Evolutionary conservation across 225 moss, liverwort and hornwort genomes (phyloP).

Genomic region (Neckera pumila): DNA sequence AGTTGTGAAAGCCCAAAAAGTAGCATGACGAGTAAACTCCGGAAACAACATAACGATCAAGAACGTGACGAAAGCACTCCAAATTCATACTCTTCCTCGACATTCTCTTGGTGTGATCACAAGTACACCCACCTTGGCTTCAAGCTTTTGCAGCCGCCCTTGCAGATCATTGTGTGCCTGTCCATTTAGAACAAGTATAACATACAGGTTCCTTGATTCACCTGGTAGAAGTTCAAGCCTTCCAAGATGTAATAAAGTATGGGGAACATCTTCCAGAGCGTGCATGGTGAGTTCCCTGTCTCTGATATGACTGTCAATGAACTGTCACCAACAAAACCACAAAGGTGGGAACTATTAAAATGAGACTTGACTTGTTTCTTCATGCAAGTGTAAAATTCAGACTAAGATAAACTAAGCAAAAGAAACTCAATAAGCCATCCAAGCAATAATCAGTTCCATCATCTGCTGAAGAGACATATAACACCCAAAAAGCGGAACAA

Average conservation of each 20-base stretch:
- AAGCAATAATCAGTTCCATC: not conserved
- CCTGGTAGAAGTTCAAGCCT: constrained; percentile 77
- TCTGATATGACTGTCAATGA: constrained; percentile 70
- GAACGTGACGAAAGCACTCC: not conserved
- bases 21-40: not conserved
- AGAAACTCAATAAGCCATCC: not conserved
- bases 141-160: constrained; percentile 77
- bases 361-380: not conserved
- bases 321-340: constrained; percentile 36
- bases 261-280: constrained; percentile 73
- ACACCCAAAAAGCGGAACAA: not conserved
- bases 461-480: not conserved
- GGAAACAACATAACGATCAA: not conserved
- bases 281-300: constrained; percentile 78
- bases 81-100: not conserved
- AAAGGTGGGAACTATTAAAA: not conserved
- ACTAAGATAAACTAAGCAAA: not conserved
- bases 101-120: not conserved
- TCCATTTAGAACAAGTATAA: constrained; percentile 64
- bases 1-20: not conserved
- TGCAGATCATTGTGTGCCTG: constrained; percentile 59
- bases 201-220: constrained; percentile 67
- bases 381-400: not conserved
- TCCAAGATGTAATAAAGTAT: constrained; percentile 50
- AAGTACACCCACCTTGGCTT: constrained; percentile 56